Percentiles rank a stretch among this genome's conserved stretches.
These are phyloP conservation scores for Saccharomyces cerevisiae DNA, from an alignment of 805 yeast genomes.

Conservation along the genomic window DNA sequence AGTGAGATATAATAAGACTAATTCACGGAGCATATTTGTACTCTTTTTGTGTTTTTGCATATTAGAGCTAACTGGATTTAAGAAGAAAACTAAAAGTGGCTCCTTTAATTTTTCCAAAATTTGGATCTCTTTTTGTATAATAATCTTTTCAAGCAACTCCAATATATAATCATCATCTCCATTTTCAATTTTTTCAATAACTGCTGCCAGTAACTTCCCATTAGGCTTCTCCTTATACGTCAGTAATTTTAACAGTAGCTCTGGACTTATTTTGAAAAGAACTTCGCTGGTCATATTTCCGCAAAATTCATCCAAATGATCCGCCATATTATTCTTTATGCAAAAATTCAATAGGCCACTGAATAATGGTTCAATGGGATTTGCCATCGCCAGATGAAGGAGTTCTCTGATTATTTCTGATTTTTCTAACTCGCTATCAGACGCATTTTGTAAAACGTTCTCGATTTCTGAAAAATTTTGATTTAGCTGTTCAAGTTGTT, in stretches of 20 bases:
- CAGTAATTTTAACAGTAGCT: neutral
- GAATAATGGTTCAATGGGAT: neutral
- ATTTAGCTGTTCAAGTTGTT: neutral
- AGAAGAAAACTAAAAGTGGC: neutral
- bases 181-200: neutral
- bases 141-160: neutral
- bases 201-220: neutral
- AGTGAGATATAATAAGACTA: neutral
- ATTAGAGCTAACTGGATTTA: neutral
- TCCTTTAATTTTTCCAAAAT: neutral
- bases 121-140: neutral
- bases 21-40: neutral
- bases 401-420: neutral
- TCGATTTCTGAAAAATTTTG: neutral
- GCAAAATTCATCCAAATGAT: neutral
- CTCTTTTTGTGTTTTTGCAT: neutral
- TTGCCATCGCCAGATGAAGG: neutral
- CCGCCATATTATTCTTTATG: neutral
- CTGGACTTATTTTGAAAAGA: neutral
- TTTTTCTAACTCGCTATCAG: neutral
- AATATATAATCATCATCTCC: neutral
- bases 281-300: neutral
- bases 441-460: neutral
- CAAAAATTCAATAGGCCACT: neutral
- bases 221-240: neutral